phyloP scores from a whole-genome alignment of 2,329 filamentous ascomycete genomes.

The Fusarium pilosicola region DNA sequence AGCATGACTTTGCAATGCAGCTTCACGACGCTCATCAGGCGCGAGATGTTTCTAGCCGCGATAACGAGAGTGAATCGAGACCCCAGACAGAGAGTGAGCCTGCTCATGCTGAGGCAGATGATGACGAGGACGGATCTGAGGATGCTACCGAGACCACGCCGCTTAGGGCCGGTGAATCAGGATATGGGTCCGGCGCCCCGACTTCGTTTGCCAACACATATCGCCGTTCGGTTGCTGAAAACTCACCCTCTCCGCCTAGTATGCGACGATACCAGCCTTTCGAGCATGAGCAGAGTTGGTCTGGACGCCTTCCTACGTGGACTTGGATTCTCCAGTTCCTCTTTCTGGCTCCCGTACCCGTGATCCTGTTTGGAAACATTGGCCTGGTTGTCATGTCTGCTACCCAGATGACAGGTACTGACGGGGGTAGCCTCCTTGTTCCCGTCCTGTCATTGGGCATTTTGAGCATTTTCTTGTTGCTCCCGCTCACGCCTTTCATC shows the following conservation, averaged over 20 bases:
- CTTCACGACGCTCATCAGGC: slow-evolving; percentile 62
- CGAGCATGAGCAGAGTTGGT: slow-evolving; percentile 86
- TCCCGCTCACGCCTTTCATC: slow-evolving; percentile 84
- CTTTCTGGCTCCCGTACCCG: slow-evolving; percentile 78
- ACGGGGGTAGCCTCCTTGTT: slow-evolving; percentile 77
- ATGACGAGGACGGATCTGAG: slow-evolving; percentile 41
- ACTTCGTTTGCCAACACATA: slow-evolving; percentile 67
- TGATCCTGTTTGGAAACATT: slow-evolving; percentile 81
- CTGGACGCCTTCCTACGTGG: slow-evolving; percentile 79
- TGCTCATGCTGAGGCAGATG: slow-evolving; percentile 29
- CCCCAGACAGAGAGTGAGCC: slow-evolving; percentile 31
- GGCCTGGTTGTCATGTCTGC: slow-evolving; percentile 77
- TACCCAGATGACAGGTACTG: slow-evolving; percentile 82
- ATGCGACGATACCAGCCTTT: slow-evolving; percentile 57
- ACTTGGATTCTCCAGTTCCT: slow-evolving; percentile 90
- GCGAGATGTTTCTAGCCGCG: slow-evolving; percentile 50
- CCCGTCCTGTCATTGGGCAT: slow-evolving; percentile 77
- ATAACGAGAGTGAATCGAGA: slow-evolving; percentile 21
- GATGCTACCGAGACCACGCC: slow-evolving; percentile 64
- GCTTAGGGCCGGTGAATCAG: slow-evolving; percentile 53
- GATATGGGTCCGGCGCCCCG: slow-evolving; percentile 52
- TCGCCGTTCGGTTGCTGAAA: slow-evolving; percentile 57
- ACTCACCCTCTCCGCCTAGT: slow-evolving; percentile 33
- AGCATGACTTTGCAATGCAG: slow-evolving; percentile 73
- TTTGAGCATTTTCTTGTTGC: slow-evolving; percentile 76